Percentiles rank a stretch among this genome's conserved stretches.
phyloP scores from a whole-genome alignment of 1,139 yeast species.

The Yamadazyma sp. region DNA sequence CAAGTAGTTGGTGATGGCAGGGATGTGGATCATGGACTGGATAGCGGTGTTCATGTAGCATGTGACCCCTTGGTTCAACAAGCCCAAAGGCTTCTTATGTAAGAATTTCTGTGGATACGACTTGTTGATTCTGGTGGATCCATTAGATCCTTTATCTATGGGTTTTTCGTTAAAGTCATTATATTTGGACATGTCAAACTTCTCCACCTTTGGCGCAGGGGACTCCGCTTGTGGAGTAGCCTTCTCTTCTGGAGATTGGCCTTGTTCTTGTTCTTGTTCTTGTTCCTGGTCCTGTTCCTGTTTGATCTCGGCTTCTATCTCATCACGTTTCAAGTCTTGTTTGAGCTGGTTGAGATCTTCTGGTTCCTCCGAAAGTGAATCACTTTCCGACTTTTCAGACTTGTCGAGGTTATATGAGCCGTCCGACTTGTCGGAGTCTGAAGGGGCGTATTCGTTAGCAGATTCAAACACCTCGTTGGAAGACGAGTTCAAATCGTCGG shows the following conservation, averaged over 20 bases:
- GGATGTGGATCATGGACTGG: conserved; percentile 85
- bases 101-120: conserved; percentile 56
- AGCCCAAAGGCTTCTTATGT: conserved; percentile 61
- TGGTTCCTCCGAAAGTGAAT: conserved; percentile 20
- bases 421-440: conserved; percentile 14
- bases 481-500: conserved; percentile 2
- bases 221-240: conserved; percentile 2
- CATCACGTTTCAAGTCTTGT: conserved; percentile 34
- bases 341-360: conserved; percentile 34
- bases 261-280: conserved; percentile 3
- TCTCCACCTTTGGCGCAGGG: conserved; percentile 25
- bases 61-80: conserved; percentile 90
- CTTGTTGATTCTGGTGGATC: conserved; percentile 53
- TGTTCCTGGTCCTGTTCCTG: conserved; percentile 11
- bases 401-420: conserved; percentile 10
- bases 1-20: conserved; percentile 85
- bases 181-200: conserved; percentile 28
- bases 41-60: conserved; percentile 96
- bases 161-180: conserved; percentile 52
- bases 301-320: conserved; percentile 22
- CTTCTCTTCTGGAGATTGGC: too few species aligned
- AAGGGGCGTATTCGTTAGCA: conserved; percentile 14
- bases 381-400: conserved; percentile 12
- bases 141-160: conserved; percentile 60
- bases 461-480: conserved; percentile 15